A percentile compares a stretch with the other conserved stretches of the same genome.
Conservation (phyloP, 805 yeast genomes). For the Cyberlindnera mycetangii region DNA sequence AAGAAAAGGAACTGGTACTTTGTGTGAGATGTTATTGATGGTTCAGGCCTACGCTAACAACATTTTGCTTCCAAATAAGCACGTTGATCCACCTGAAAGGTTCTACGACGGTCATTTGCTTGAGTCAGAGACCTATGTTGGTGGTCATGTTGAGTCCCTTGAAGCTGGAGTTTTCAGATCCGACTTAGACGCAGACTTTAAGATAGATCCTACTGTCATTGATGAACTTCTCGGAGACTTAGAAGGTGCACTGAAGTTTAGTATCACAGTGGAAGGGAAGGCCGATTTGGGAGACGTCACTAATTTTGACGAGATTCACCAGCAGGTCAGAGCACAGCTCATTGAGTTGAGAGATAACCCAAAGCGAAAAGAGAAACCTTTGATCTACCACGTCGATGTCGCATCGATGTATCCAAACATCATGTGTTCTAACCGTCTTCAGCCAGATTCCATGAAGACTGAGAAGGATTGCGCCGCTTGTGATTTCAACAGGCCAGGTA, state of each 20-base stretch:
- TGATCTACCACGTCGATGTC: constrained; percentile 96
- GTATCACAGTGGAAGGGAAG: constrained; percentile 77
- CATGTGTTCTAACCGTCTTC: constrained; percentile 95
- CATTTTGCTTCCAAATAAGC: constrained; percentile 89
- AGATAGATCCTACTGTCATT: constrained; percentile 75
- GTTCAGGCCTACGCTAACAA: constrained; percentile 84
- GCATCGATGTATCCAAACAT: constrained; percentile 99
- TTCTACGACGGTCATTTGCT: constrained; percentile 92
- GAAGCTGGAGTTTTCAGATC: constrained; percentile 98
- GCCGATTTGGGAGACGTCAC: constrained; percentile 71
- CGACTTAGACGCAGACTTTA: constrained; percentile 74
- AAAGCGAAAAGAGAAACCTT: constrained; percentile 69
- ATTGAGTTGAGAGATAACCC: constrained; percentile 61
- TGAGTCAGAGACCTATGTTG: constrained; percentile 96
- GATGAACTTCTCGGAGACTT: constrained; percentile 76
- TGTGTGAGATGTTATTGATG: constrained; percentile 96
- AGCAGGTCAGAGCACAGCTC: constrained; percentile 52
- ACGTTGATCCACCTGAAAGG: constrained; percentile 89
- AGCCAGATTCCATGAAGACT: constrained; percentile 95
- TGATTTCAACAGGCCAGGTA: constrained; percentile 95
- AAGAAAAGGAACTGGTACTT: constrained; percentile 96
- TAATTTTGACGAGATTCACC: constrained; percentile 73
- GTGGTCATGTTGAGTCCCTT: constrained; percentile 96
- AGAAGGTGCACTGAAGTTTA: constrained; percentile 73
- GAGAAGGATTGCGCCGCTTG: constrained; percentile 97